Evolutionary conservation across 2,329 filamentous ascomycete genomes (phyloP).

Genomic region (Scedosporium minutisporum): DNA sequence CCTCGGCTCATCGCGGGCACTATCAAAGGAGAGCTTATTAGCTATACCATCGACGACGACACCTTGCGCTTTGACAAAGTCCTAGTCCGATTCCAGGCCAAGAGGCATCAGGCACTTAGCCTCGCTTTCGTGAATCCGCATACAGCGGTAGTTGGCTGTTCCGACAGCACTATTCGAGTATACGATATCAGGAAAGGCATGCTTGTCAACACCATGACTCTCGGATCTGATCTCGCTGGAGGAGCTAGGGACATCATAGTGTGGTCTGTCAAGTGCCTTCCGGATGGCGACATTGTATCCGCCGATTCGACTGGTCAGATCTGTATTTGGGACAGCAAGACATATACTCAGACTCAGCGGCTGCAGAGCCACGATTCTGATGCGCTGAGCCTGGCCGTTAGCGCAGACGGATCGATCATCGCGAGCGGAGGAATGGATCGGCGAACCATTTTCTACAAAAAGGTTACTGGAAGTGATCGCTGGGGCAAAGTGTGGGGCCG

Average conservation of each 20-base stretch:
- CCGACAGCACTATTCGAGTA: constrained; percentile 89
- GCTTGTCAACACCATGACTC: constrained; percentile 69
- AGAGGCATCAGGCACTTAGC: constrained; percentile 82
- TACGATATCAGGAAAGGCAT: constrained; percentile 76
- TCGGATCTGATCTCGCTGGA: constrained; percentile 68
- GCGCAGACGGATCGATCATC: constrained; percentile 69
- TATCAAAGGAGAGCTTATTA: constrained; percentile 78
- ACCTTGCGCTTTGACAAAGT: constrained; percentile 73
- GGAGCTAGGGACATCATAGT: constrained; percentile 80
- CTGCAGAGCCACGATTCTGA: constrained; percentile 84
- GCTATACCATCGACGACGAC: constrained; percentile 78
- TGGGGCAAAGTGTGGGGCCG: constrained; percentile 85
- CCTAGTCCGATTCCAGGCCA: constrained; percentile 65
- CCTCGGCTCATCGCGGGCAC: constrained; percentile 74
- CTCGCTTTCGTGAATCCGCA: constrained; percentile 81
- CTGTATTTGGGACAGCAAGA: constrained; percentile 87
- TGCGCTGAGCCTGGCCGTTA: constrained; percentile 77
- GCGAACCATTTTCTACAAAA: constrained; percentile 73
- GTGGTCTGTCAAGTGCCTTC: constrained; percentile 85
- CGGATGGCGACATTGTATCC: constrained; percentile 82
- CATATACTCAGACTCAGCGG: constrained; percentile 77
- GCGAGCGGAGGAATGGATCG: constrained; percentile 89
- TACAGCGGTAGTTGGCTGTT: constrained; percentile 79
- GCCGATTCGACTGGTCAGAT: constrained; percentile 92
- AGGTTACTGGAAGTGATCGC: constrained; percentile 48